Percentiles rank a stretch among this genome's conserved stretches.
phyloP scores from a whole-genome alignment of 352 stramenopile genomes.

The Thalassiosira sp. region DNA sequence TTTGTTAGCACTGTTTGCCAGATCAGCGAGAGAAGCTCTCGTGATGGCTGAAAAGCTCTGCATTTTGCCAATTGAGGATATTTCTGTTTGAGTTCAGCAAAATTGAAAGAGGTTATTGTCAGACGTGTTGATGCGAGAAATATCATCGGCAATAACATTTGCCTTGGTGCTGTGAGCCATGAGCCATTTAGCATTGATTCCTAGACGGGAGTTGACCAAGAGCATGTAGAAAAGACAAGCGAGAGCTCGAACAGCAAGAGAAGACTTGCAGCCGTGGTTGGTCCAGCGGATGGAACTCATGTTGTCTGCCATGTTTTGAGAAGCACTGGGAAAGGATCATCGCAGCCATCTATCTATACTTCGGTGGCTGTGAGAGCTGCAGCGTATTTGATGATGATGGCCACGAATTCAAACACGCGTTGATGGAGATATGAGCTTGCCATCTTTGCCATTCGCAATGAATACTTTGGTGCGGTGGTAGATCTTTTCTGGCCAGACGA shows the following conservation, averaged over 20 bases:
- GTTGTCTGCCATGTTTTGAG: slow-evolving; percentile 18
- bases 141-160: slow-evolving; percentile 23
- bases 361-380: background rate
- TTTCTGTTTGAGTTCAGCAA: background rate
- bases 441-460: background rate
- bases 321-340: background rate
- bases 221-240: slow-evolving; percentile 23
- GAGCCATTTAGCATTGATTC: slow-evolving; percentile 14
- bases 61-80: too few species aligned
- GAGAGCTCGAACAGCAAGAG: slow-evolving; percentile 9
- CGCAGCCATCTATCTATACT: background rate
- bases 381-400: slow-evolving; percentile 35
- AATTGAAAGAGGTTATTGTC: background rate
- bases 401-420: slow-evolving; percentile 34
- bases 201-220: slow-evolving; percentile 27
- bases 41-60: too few species aligned
- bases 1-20: background rate
- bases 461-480: background rate
- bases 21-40: background rate
- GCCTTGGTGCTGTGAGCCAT: slow-evolving; percentile 3
- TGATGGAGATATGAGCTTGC: slow-evolving; percentile 28
- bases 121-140: slow-evolving; percentile 5
- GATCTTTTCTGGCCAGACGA: slow-evolving; percentile 5
- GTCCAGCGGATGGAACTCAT: slow-evolving; percentile 14
- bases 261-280: slow-evolving; percentile 16